Evolutionary conservation across 108 stramenopile genomes (phyloP), one percentile per base, ranked within the genome.

Genomic region (Pelagomonas calceolata): DNA sequence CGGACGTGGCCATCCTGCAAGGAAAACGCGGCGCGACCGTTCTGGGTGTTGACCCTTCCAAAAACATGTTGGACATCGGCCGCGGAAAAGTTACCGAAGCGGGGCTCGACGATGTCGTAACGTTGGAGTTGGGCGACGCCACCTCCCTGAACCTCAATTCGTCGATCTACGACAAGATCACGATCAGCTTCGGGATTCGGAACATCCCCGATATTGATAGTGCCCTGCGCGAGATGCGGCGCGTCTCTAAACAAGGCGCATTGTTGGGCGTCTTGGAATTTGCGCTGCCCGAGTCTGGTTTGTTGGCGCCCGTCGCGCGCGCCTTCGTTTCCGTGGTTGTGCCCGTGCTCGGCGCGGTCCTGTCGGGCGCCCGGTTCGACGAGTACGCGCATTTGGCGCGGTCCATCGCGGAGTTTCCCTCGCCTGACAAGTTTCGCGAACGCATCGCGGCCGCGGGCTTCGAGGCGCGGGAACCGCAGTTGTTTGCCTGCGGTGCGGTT

Each of bases 111-210:
- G 75, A 73, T 37, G 65, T 74, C 31, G 80, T 91, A 30, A 65
- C 39, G 51, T 76, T 92, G 31, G 46, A 83, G 36, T 33, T 78
- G 26, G 90, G 86, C 26, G 92, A 91, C 84, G 91, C 90, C 32
- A 79, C 80, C 45, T 71, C 86, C 39, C 79, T 93, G 39, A 35
- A 70, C 10, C 37, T 87, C 18, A 45, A 43, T 15, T 70, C 76
- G 51, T 68, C 80, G 30, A 68, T 69, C 5, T 90, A 92, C 72
- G 86, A 95, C 79, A 92, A 84, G n/a, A 87, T 91, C 34, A 92
- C 92, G 69, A 94, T 95, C 90, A 80, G 91, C 15, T 95, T 95
- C 85, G 94, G 94, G 4, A 95, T 95, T 76, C 87, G 94, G 16
- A 95, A 95, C 74, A 85, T 83, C 14, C 82, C 87, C 14, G 88